Base-by-base conservation (phyloP, 2,329 filamentous ascomycete species). In the Ophiostoma angusticollis region DNA sequence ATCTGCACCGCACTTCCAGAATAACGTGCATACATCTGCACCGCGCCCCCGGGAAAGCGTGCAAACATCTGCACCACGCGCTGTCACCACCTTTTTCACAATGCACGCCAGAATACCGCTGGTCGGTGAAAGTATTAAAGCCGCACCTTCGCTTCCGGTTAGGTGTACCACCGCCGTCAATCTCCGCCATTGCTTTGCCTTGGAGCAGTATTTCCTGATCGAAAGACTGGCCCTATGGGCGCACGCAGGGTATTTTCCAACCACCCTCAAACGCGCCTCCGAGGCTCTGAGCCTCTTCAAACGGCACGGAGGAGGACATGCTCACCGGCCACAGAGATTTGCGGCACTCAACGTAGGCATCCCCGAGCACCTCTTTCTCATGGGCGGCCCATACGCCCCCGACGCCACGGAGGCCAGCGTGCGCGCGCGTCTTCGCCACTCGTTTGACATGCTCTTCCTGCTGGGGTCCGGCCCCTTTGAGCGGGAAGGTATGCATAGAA, bases 321-420 rank as follows among this genome's bases (percentile, higher is more conserved):
- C 23, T 30, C 18, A 17, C 8, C 11, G 27, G 30, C 6, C 9
- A 9, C 5, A 9, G 5, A n/a, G 16, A 30, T 12, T 14, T 13
- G 19, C 35, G n/a, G n/a, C 7, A 14, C 27, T 9, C 27, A 18
- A 19, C 23, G 27, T n/a, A 6, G 28, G 16, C n/a, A 39, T 42
- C n/a, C 40, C 40, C 12, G 40, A 39, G 36, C 36, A 36, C 36
- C 31, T 42, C 9, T 29, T 32, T 31, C 28, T 39, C 3, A 32
- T 16, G 3, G 40, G 40, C 7, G 40, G 40, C 4, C 40, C 40
- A 1, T 42, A 42, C 22, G 5, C 2, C 19, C 7, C 22, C 18
- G 8, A 22, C 28, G 24, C 33, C 5, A 23, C 8, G 13, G 21
- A 24, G 9, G 19, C 27, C 35, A 30, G 40, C 13, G 19, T 34